phyloP scores from a whole-genome alignment of 1,284 basidiomycete species.

The Pascua guehoae region DNA sequence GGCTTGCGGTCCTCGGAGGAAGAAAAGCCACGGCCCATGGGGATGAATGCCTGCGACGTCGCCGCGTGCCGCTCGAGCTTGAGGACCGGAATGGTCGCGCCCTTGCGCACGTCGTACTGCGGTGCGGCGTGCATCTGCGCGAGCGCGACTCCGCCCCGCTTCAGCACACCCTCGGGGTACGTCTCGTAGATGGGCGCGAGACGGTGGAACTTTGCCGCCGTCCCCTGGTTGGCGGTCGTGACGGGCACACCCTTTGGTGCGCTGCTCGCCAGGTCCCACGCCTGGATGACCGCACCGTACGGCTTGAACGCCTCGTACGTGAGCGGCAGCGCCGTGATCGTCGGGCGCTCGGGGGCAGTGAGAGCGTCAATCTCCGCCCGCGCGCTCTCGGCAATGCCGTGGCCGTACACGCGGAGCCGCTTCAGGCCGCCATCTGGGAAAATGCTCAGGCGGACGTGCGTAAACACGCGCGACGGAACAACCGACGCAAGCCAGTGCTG shows the following conservation, averaged over 20 bases:
- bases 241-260: conserved; percentile 61
- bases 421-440: conserved; percentile 95
- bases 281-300: conserved; percentile 84
- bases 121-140: conserved; percentile 68
- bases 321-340: conserved; percentile 61
- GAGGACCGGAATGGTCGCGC: conserved; percentile 53
- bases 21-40: conserved; percentile 62
- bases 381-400: conserved; percentile 26
- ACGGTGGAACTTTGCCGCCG: conserved; percentile 85
- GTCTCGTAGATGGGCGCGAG: conserved; percentile 63
- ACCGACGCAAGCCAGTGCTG: conserved; percentile 78
- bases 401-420: conserved; percentile 77
- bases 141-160: conserved; percentile 55
- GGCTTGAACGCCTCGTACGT: conserved; percentile 77
- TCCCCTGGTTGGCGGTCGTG: conserved; percentile 69
- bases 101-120: conserved; percentile 44
- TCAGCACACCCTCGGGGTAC: conserved; percentile 57
- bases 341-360: conserved; percentile 12
- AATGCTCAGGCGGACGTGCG: conserved; percentile 84
- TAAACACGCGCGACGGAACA: conserved; percentile 57
- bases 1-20: conserved; percentile 46
- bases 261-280: conserved; percentile 48
- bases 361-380: neutral
- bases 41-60: conserved; percentile 75
- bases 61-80: conserved; percentile 41